Conservation (phyloP, 345 rosid genomes). For the Euclidium syriacum region DNA sequence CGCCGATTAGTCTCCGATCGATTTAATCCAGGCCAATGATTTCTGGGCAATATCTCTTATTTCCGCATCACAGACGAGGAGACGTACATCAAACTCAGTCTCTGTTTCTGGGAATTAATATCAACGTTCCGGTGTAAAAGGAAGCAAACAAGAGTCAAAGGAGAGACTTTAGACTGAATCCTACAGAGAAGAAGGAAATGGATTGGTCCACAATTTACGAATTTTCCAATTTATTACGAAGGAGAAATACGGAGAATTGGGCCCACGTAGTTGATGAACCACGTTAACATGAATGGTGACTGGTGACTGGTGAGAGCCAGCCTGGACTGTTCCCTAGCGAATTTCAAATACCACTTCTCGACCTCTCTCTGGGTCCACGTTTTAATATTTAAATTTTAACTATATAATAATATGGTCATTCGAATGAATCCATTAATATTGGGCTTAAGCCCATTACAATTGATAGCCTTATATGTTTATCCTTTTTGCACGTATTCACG, state of each 20-base stretch:
- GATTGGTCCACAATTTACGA: neutral
- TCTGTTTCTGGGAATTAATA: slow-evolving; percentile 7
- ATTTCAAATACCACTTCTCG: too few species aligned
- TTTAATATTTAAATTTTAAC: too few species aligned
- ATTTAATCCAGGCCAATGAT: neutral
- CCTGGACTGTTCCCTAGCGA: neutral
- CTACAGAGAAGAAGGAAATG: neutral
- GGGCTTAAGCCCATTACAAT: too few species aligned
- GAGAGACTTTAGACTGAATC: slow-evolving; percentile 14
- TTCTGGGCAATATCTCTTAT: neutral
- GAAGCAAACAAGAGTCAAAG: slow-evolving; percentile 16
- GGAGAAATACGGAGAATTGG: neutral
- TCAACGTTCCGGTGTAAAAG: neutral
- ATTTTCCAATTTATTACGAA: neutral
- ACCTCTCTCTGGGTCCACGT: too few species aligned
- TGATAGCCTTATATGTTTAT: neutral
- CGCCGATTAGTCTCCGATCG: neutral
- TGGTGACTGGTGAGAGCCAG: slow-evolving; percentile 1
- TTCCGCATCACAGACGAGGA: slow-evolving; percentile 14
- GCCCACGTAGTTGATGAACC: neutral
- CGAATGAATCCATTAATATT: too few species aligned
- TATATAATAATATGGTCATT: too few species aligned
- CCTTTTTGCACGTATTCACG: neutral
- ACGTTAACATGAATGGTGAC: too few species aligned
- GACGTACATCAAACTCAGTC: slow-evolving; percentile 5